These are phyloP conservation scores for Trichomonascus vanleenenianus DNA, from an alignment of 805 yeast species.

Conservation along the genomic window DNA sequence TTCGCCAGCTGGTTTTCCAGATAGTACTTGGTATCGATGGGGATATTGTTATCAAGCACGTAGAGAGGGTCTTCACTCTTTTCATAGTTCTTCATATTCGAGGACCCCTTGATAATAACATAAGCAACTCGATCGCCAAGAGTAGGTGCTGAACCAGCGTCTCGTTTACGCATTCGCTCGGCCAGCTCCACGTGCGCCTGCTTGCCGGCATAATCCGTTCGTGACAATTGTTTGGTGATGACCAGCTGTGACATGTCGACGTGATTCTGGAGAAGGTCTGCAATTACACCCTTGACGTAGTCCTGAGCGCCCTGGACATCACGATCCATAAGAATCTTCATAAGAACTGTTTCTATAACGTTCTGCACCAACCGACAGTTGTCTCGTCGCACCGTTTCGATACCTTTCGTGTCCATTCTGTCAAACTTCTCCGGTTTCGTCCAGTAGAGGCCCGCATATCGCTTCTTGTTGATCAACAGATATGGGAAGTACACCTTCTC, in stretches of 20 bases:
- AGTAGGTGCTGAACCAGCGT: conserved; percentile 94
- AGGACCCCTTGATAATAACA: conserved; percentile 77
- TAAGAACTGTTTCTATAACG: conserved; percentile 86
- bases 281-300: conserved; percentile 80
- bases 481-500: conserved; percentile 97
- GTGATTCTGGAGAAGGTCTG: conserved; percentile 82
- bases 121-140: conserved; percentile 98
- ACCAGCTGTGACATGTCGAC: conserved; percentile 90
- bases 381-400: conserved; percentile 97
- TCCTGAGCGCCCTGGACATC: conserved; percentile 78
- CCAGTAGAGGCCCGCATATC: conserved; percentile 98
- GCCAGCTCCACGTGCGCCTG: conserved; percentile 98
- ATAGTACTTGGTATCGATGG: conserved; percentile 91
- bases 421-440: conserved; percentile 86
- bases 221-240: conserved; percentile 84
- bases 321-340: conserved; percentile 76
- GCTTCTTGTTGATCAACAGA: conserved; percentile 83
- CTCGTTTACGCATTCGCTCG: conserved; percentile 92
- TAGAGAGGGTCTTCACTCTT: conserved; percentile 95
- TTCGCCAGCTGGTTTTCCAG: conserved; percentile 88
- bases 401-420: conserved; percentile 97
- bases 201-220: conserved; percentile 87
- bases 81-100: conserved; percentile 79
- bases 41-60: conserved; percentile 84
- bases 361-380: conserved; percentile 91